Evolutionary conservation across 345 rosid genomes (phyloP).

Genomic region (Hevea brasiliensis): DNA sequence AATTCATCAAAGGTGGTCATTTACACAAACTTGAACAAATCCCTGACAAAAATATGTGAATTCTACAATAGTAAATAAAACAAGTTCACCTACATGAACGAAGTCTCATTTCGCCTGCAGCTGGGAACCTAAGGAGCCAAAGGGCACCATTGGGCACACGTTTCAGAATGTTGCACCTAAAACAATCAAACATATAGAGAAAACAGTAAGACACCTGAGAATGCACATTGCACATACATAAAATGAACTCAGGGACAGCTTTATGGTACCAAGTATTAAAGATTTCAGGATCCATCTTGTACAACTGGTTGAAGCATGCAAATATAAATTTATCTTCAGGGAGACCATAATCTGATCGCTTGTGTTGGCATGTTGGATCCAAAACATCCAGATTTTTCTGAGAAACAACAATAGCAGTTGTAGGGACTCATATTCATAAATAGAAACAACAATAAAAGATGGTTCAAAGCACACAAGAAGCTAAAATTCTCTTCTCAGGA

Average conservation of each 20-base stretch:
- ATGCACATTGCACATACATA: background rate
- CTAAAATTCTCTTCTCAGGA: background rate
- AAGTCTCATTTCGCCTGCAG: slow-evolving; percentile 96
- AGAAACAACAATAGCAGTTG: slow-evolving; percentile 16
- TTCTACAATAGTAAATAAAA: background rate
- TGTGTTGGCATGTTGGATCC: slow-evolving; percentile 73
- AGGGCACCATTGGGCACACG: slow-evolving; percentile 93
- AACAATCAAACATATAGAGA: background rate
- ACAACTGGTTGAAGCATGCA: slow-evolving; percentile 97
- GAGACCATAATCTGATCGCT: slow-evolving; percentile 85
- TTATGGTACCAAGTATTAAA: slow-evolving; percentile 76
- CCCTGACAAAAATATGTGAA: background rate
- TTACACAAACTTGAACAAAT: background rate
- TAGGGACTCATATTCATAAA: background rate
- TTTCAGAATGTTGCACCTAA: slow-evolving; percentile 96
- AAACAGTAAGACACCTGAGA: slow-evolving; percentile 2
- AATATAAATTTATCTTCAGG: slow-evolving; percentile 96
- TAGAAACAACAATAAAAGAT: background rate
- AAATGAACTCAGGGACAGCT: background rate
- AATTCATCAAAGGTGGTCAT: background rate
- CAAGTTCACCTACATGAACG: slow-evolving; percentile 60
- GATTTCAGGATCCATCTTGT: slow-evolving; percentile 99
- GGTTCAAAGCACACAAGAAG: background rate
- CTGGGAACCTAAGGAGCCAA: slow-evolving; percentile 99
- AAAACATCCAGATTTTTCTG: slow-evolving; percentile 92